A percentile compares a stretch with the other conserved stretches of the same genome.
These are phyloP conservation scores for Neoscytalidium dimidiatum DNA, from an alignment of 2,329 filamentous ascomycete species.

Conservation along the genomic window DNA sequence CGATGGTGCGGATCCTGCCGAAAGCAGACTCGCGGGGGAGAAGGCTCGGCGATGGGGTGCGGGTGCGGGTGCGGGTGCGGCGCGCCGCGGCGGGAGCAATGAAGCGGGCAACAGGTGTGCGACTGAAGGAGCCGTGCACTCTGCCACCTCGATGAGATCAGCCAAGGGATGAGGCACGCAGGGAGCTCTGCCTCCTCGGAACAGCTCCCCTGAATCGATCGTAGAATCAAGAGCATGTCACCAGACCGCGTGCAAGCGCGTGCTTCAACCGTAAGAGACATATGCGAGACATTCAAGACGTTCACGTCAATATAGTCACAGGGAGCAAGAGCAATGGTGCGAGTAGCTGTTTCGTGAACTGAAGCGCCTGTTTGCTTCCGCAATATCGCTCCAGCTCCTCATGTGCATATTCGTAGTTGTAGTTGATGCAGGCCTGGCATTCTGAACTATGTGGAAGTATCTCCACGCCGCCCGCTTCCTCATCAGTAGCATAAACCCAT, in stretches of 20 bases:
- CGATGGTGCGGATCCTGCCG: not conserved
- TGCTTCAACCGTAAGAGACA: not conserved
- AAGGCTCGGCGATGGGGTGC: not conserved
- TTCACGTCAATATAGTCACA: not conserved
- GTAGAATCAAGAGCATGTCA: not conserved
- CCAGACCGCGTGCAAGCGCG: not conserved
- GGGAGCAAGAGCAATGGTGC: not conserved
- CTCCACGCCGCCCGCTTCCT: not conserved
- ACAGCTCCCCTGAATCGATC: not conserved
- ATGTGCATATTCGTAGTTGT: not conserved
- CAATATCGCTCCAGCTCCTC: not conserved
- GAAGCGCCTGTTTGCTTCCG: not conserved
- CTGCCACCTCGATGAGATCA: not conserved
- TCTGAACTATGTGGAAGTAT: not conserved
- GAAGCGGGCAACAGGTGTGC: not conserved
- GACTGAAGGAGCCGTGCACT: not conserved
- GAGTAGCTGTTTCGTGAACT: not conserved
- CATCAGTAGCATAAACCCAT: slow-evolving; percentile 7
- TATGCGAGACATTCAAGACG: not conserved
- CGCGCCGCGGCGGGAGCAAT: not conserved
- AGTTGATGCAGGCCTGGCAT: not conserved
- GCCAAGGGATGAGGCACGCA: not conserved
- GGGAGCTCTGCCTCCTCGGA: not conserved
- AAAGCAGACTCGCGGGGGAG: not conserved
- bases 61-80: not conserved